Conservation (phyloP, 345 rosid species). For the Pseudoturritis turrita region DNA sequence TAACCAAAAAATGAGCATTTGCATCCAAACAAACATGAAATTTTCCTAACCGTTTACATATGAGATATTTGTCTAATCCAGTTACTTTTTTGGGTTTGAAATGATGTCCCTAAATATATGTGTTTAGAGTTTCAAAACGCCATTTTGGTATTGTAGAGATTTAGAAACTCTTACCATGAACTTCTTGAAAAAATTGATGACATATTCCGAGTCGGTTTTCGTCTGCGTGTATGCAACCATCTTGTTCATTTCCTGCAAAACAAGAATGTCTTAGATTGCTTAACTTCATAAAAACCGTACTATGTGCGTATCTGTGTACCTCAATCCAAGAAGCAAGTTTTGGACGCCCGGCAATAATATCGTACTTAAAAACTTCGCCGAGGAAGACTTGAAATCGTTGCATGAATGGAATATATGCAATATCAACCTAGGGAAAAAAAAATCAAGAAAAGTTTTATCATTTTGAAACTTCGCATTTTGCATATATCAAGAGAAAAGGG, state of each 20-base stretch:
- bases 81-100: too few relatives aligned
- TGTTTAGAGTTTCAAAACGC: not conserved
- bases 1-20: too few relatives aligned
- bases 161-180: constrained; percentile 34
- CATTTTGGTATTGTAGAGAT: not conserved
- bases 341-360: constrained; percentile 66
- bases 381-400: constrained; percentile 57
- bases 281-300: not conserved
- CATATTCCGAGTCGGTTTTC: constrained; percentile 47
- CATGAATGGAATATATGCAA: constrained; percentile 67
- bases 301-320: constrained; percentile 37
- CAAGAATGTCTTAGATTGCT: not conserved
- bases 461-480: not conserved
- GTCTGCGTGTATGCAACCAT: constrained; percentile 70
- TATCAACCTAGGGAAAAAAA: constrained; percentile 51
- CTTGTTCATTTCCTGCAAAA: constrained; percentile 55
- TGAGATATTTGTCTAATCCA: too few relatives aligned
- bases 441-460: not conserved
- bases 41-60: too few relatives aligned
- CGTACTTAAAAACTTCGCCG: constrained; percentile 50
- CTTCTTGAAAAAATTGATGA: constrained; percentile 45
- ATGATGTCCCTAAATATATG: not conserved
- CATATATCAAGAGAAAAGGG: not conserved
- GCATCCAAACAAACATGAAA: too few relatives aligned
- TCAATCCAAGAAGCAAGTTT: constrained; percentile 73